A percentile compares a stretch with the other conserved stretches of the same genome.
Conservation (phyloP, 306 rosid genomes). For the Fragaria nilgerrensis region DNA sequence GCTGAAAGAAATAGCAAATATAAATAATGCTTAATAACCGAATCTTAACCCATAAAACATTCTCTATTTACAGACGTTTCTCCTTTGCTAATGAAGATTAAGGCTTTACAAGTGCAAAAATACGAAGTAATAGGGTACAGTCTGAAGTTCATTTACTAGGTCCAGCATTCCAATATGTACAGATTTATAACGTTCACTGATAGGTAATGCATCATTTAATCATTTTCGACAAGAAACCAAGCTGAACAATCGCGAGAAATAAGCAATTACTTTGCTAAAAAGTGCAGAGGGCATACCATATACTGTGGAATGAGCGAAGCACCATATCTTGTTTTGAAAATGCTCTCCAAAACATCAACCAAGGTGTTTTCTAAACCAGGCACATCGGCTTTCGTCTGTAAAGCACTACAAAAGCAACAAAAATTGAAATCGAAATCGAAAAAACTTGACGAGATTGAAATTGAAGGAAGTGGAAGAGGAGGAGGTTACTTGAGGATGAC, state of each 20-base stretch:
- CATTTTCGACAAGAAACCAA: not conserved
- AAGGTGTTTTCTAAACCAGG: conserved; percentile 64
- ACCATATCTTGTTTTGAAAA: conserved; percentile 80
- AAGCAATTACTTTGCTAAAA: not conserved
- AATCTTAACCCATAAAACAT: not conserved
- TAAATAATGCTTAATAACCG: not conserved
- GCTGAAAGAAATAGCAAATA: conserved; percentile 41
- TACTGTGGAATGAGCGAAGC: conserved; percentile 77
- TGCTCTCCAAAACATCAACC: conserved; percentile 69
- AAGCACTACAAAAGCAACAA: conserved; percentile 50
- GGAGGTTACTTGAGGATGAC: conserved; percentile 52
- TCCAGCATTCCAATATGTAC: not conserved
- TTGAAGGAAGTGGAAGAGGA: not conserved
- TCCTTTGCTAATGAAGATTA: not conserved
- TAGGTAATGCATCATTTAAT: not conserved
- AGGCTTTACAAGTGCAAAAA: not conserved
- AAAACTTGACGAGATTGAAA: not conserved
- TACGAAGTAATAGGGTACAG: not conserved
- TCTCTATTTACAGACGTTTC: not conserved
- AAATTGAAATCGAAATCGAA: not conserved
- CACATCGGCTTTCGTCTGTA: conserved; percentile 66
- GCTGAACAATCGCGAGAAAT: not conserved
- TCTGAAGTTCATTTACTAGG: not conserved
- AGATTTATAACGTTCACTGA: not conserved
- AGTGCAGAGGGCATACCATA: conserved; percentile 49